These are phyloP conservation scores for Epichloe amarillans DNA, from an alignment of 2,329 filamentous ascomycete species.

Conservation along the genomic window DNA sequence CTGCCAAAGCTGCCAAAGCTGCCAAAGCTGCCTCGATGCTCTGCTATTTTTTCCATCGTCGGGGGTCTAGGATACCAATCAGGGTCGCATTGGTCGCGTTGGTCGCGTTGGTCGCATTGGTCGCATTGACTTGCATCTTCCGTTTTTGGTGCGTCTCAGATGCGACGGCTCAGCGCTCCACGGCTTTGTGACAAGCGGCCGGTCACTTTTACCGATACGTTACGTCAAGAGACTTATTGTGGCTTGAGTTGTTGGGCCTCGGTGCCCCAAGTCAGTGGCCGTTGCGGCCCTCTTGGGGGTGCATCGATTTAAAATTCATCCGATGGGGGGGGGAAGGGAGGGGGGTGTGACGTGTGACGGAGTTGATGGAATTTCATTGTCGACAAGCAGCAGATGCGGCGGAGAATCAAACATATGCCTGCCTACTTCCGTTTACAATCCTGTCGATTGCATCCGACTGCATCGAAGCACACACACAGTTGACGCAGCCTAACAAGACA, in stretches of 20 bases:
- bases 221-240: slow-evolving; percentile 3
- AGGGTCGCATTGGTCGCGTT: background rate
- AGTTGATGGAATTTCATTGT: too few species aligned
- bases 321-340: background rate
- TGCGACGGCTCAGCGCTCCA: slow-evolving; percentile 2
- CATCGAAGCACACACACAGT: too few species aligned
- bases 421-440: too few species aligned
- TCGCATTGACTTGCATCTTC: background rate
- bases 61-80: background rate
- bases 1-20: background rate
- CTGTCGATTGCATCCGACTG: too few species aligned
- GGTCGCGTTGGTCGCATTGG: background rate
- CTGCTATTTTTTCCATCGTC: background rate
- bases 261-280: background rate
- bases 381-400: too few species aligned
- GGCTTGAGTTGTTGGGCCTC: background rate
- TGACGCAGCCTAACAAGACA: too few species aligned
- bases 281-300: background rate
- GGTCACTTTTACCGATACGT: slow-evolving; percentile 7
- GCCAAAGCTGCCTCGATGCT: background rate
- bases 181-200: background rate
- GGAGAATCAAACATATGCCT: too few species aligned
- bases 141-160: background rate
- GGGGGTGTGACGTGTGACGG: too few species aligned
- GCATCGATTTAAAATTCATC: background rate